A percentile compares a stretch with the other conserved stretches of the same genome.
These are phyloP conservation scores for Wallacemonas sp. DNA, from an alignment of 208 protist species.

Conservation along the genomic window DNA sequence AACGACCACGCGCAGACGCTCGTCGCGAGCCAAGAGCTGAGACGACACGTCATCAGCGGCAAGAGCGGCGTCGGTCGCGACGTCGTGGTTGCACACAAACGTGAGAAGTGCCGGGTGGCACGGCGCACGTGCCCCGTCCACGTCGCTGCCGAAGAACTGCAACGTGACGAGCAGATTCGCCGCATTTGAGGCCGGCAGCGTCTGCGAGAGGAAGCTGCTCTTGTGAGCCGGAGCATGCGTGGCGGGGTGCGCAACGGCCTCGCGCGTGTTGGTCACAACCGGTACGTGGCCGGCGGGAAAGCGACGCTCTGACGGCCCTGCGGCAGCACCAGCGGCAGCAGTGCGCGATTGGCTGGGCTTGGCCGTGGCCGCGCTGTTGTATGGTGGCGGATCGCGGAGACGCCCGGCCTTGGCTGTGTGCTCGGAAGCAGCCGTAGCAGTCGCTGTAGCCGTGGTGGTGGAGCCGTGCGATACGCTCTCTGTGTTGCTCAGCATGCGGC, in stretches of 20 bases:
- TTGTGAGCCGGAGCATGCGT: too few relatives aligned
- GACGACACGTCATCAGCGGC: neutral
- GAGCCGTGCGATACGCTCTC: too few relatives aligned
- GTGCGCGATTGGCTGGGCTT: too few relatives aligned
- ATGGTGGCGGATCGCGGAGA: too few relatives aligned
- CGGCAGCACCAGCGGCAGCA: neutral
- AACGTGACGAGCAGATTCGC: neutral
- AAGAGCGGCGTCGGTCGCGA: neutral
- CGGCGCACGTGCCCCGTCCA: neutral
- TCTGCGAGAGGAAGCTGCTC: too few relatives aligned
- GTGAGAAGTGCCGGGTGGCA: neutral
- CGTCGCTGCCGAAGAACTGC: neutral
- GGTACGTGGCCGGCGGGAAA: neutral
- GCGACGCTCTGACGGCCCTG: neutral
- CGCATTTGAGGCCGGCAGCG: neutral
- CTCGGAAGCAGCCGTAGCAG: too few relatives aligned
- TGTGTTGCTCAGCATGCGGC: slow-evolving; percentile 21
- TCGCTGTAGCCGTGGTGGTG: too few relatives aligned
- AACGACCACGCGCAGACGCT: slow-evolving; percentile 20
- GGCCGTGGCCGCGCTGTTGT: too few relatives aligned
- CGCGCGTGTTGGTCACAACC: neutral
- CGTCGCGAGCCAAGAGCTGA: neutral
- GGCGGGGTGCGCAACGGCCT: neutral
- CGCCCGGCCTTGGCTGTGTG: too few relatives aligned
- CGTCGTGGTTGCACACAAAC: neutral